These are phyloP conservation scores for Plasmodium adleri DNA, from an alignment of 169 alveolate species.

Conservation along the genomic window DNA sequence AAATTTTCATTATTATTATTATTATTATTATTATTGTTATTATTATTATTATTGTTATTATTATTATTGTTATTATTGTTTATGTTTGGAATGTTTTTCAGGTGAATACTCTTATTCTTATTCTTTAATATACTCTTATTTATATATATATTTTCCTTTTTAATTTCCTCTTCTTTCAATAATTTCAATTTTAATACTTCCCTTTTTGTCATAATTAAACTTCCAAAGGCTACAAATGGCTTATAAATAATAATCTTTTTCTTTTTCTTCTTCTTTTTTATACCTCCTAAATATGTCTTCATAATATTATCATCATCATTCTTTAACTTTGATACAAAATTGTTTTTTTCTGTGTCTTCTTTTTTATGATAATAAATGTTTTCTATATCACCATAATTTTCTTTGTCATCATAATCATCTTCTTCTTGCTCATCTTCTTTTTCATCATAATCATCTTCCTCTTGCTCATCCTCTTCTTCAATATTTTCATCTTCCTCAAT, in stretches of 20 bases:
- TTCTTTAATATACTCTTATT: slow-evolving; percentile 28
- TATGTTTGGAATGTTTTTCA: too few species aligned
- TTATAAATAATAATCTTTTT: slow-evolving; percentile 20
- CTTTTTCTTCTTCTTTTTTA: not conserved
- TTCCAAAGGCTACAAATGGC: slow-evolving; percentile 73
- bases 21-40: not conserved
- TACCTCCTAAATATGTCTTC: not conserved
- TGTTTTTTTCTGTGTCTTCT: not conserved
- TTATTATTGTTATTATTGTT: slow-evolving; percentile 2
- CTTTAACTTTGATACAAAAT: not conserved
- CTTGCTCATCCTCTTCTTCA: not conserved
- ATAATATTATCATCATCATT: not conserved
- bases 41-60: not conserved
- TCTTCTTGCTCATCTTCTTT: not conserved
- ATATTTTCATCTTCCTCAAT: not conserved
- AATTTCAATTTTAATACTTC: slow-evolving; percentile 21
- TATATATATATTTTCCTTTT: slow-evolving; percentile 44
- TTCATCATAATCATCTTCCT: not conserved
- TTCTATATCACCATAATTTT: not conserved
- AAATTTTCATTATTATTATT: not conserved
- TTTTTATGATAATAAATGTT: not conserved
- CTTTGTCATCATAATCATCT: not conserved
- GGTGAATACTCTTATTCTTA: slow-evolving; percentile 1
- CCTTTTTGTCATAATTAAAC: slow-evolving; percentile 55
- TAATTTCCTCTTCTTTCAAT: slow-evolving; percentile 7